phyloP scores from a whole-genome alignment of 768 basidiomycete genomes.

The Omphalotus guepiniiformis region DNA sequence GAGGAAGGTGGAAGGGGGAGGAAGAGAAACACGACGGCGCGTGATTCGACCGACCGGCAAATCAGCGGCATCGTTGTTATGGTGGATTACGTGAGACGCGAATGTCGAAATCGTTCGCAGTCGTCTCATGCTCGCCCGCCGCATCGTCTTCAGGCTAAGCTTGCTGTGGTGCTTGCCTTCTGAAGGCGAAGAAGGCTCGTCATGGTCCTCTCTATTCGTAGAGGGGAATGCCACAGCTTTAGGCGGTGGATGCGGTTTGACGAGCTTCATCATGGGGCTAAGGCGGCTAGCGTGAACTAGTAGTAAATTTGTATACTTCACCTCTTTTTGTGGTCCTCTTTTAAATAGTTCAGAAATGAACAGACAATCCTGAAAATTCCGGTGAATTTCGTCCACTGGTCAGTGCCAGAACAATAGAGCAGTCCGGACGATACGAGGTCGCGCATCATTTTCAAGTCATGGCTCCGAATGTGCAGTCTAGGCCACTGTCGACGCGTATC shows the following conservation, averaged over 20 bases:
- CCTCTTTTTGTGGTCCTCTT: not conserved
- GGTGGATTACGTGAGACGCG: too few species aligned
- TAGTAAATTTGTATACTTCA: not conserved
- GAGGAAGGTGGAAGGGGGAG: too few species aligned
- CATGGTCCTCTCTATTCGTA: not conserved
- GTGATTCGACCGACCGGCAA: too few species aligned
- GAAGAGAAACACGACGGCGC: too few species aligned
- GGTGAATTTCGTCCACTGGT: not conserved
- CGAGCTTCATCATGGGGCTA: constrained; percentile 1
- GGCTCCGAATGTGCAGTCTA: too few species aligned
- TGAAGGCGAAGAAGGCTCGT: not conserved
- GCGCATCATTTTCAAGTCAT: too few species aligned
- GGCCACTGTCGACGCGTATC: too few species aligned
- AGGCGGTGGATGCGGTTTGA: not conserved
- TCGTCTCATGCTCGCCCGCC: not conserved
- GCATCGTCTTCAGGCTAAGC: constrained; percentile 1
- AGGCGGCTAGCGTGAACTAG: not conserved
- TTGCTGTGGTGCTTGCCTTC: constrained; percentile 1
- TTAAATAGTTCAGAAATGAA: not conserved
- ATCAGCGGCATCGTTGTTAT: too few species aligned
- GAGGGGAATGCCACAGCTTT: not conserved
- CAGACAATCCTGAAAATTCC: constrained; percentile 1
- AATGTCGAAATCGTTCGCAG: constrained; percentile 1
- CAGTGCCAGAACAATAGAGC: not conserved
- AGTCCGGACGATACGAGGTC: not conserved